phyloP scores from a whole-genome alignment of 805 yeast species.

The Yarrowia sp. region DNA sequence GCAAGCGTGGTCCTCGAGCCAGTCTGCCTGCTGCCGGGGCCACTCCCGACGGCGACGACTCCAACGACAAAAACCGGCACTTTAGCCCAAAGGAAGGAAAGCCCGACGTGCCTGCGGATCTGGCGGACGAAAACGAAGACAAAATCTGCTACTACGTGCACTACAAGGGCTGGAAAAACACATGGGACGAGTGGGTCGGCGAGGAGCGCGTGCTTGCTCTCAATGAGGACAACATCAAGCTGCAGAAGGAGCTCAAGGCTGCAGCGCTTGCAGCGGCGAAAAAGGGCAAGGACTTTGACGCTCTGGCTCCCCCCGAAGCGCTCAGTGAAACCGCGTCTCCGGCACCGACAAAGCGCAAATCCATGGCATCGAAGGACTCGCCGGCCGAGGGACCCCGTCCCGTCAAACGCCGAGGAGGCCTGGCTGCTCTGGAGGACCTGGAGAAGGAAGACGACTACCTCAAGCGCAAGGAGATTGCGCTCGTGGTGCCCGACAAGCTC shows the following conservation, averaged over 20 bases:
- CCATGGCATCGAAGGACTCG: constrained; percentile 26
- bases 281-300: constrained; percentile 24
- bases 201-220: constrained; percentile 62
- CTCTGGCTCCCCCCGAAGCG: constrained; percentile 28
- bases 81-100: constrained; percentile 28
- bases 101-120: constrained; percentile 32
- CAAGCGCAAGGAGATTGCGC: constrained; percentile 49
- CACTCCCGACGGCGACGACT: constrained; percentile 32
- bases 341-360: constrained; percentile 31
- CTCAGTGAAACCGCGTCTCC: constrained; percentile 24
- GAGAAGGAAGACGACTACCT: constrained; percentile 41
- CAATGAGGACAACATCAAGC: constrained; percentile 63
- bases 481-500: constrained; percentile 62
- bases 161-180: constrained; percentile 91
- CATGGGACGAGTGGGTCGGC: constrained; percentile 97
- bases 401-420: constrained; percentile 33
- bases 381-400: constrained; percentile 16
- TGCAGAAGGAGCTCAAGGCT: constrained; percentile 59
- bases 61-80: constrained; percentile 23
- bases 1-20: constrained; percentile 7
- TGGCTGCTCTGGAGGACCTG: constrained; percentile 36
- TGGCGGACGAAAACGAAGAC: constrained; percentile 42
- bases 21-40: neutral
- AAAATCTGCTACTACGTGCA: constrained; percentile 65
- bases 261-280: constrained; percentile 43